A percentile compares a stretch with the other conserved stretches of the same genome.
These are phyloP conservation scores for Hyparrhenia diplandra DNA, from an alignment of 176 grass and related monocot species.

Conservation along the genomic window DNA sequence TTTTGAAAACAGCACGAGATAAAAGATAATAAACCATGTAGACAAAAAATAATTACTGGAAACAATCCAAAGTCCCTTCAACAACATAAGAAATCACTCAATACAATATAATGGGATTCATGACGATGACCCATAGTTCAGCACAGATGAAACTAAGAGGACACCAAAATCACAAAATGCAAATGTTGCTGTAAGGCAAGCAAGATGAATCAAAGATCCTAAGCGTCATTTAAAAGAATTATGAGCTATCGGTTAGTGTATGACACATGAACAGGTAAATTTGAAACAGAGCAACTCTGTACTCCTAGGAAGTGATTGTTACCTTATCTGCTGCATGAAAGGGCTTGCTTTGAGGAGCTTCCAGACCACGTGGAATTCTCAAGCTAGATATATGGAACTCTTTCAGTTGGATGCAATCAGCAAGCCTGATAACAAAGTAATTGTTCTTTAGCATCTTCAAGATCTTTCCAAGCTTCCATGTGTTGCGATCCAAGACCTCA, in stretches of 20 bases:
- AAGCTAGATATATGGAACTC: constrained; percentile 57
- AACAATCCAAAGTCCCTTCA: background rate
- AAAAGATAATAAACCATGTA: constrained; percentile 2
- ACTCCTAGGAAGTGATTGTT: background rate
- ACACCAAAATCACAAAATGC: background rate
- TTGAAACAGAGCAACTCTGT: background rate
- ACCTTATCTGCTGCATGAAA: constrained; percentile 32
- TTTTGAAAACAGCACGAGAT: background rate
- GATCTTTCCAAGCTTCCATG: constrained; percentile 68
- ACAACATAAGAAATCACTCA: background rate
- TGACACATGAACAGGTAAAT: background rate
- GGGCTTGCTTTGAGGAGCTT: constrained; percentile 9
- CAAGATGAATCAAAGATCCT: background rate
- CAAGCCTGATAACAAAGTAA: constrained; percentile 47
- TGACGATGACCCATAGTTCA: background rate
- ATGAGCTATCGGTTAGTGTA: background rate
- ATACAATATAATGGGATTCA: background rate
- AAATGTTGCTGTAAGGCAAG: background rate
- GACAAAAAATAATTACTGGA: background rate
- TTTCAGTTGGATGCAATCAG: constrained; percentile 60
- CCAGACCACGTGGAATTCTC: constrained; percentile 38
- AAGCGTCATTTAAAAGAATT: background rate
- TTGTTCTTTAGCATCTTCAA: constrained; percentile 47
- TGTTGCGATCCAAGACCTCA: constrained; percentile 53
- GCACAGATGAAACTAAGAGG: background rate